Base-by-base conservation (phyloP, 106 monocot genomes). In the Apostasia ramifera region DNA sequence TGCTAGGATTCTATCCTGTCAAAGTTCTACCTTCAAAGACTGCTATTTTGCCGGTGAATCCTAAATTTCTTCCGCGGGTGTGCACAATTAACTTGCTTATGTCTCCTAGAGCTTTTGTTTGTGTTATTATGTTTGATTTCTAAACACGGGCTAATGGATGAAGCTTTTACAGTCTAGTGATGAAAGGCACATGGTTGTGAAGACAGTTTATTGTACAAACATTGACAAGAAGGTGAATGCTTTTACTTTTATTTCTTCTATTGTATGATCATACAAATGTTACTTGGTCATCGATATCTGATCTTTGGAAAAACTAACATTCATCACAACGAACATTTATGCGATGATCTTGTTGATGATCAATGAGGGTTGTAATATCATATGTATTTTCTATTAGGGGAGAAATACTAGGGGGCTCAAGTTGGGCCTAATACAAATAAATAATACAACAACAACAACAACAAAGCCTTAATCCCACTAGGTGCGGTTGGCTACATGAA, bases 11-110 rank as follows among this genome's bases (percentile, higher is more conserved):
- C 50, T 81, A 83, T 66, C 86, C 85, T 47, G 59, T 90, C 50
- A 78, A 57, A 65, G 81, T 90, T 3, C 68, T 86, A n/a, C 90
- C 86, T 63, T 90, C 90, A 73, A 90, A 83, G 73, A 86, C 90
- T 69, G 83, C 86, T 7, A 90, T 90, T 50, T 70, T 83, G 64
- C 90, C 90, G 7, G 86, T 90, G 47, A 90, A 90, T 78, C 90
- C 90, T 39, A 76, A 71, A 70, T 90, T 81, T 71, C 86, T 90
- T 70, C 90, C 90, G 9, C 68, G 67, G 85, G 89, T 90, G 46
- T n/a, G 66, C 43, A 26, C 6, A 49, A 3, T 53, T 8, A 67
- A 14, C 3, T 3, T 68, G 48, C 6, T 61, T 74, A 12, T 47
- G 40, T 53, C 1, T 48, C 13, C 1, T 40, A 39, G 8, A 42